Base-by-base conservation (phyloP, 208 protist species). In the Acanthamoeba royreba region DNA sequence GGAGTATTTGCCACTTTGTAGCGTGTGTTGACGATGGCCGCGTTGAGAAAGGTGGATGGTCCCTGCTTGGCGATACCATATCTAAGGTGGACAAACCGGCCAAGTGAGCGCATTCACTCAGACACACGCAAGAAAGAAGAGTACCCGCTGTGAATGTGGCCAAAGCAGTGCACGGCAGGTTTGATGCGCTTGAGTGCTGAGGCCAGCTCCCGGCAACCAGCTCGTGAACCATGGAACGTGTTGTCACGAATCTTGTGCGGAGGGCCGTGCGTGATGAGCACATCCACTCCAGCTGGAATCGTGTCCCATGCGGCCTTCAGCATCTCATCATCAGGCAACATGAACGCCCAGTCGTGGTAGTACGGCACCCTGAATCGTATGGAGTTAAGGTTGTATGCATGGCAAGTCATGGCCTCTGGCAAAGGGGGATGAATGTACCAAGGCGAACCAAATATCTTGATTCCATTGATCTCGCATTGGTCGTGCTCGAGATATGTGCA, bases 331-430 rank as follows among this genome's bases (percentile, higher is more conserved):
- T 92, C 86, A 4, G 49, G 55, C 35, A 74, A n/a, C 86, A 92
- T 92, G 42, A 92, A 92, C 53, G 86, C 86, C 86, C 86, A 92
- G 38, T 92, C 86, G 9, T 92, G 86, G 40, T 92, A 92, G n/a
- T 92, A 79, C 22, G 86, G 86, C 7, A 77, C 61, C 86, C 86
- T 92, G 8, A 7, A 28, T n/a, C n/a, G n/a, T n/a, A n/a, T n/a
- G n/a, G n/a, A n/a, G n/a, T n/a, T n/a, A n/a, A n/a, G n/a, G n/a
- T n/a, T n/a, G n/a, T n/a, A n/a, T n/a, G n/a, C n/a, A n/a, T n/a
- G n/a, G n/a, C n/a, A n/a, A n/a, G n/a, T n/a, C n/a, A n/a, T n/a
- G n/a, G n/a, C n/a, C n/a, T n/a, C n/a, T n/a, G n/a, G n/a, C n/a
- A n/a, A n/a, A n/a, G n/a, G n/a, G n/a, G n/a, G n/a, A 47, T 33